Percentiles rank a stretch among this genome's conserved stretches.
Conservation (phyloP, 1,284 basidiomycete species). For the Microbotryum scabiosae region DNA sequence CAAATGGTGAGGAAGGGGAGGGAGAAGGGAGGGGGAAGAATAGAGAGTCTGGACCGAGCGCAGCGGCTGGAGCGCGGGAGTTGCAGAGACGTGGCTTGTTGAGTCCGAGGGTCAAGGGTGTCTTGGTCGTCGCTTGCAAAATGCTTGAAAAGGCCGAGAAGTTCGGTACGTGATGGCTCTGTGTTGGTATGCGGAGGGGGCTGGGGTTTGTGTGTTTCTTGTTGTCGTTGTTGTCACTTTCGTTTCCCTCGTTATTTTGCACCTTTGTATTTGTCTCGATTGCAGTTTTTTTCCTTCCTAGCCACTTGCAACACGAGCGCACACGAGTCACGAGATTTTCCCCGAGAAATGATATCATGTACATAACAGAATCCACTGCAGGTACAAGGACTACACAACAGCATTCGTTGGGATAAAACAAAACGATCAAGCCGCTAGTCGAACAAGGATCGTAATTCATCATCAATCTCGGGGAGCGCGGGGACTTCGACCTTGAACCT, state of each 20-base stretch:
- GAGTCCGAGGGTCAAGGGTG: slow-evolving; percentile 28
- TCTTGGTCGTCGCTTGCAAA: slow-evolving; percentile 31
- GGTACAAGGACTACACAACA: neutral
- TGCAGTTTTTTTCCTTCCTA: neutral
- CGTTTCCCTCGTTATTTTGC: neutral
- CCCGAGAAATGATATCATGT: too few species aligned
- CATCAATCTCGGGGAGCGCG: neutral
- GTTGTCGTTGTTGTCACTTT: neutral
- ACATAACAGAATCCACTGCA: too few species aligned
- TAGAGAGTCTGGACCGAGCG: slow-evolving; percentile 1
- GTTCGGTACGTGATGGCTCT: slow-evolving; percentile 1
- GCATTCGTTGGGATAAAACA: neutral
- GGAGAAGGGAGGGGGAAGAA: slow-evolving; percentile 1
- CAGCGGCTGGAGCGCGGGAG: slow-evolving; percentile 9
- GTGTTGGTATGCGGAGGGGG: neutral
- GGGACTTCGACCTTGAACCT: neutral
- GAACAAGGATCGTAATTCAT: neutral
- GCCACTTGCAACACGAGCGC: neutral
- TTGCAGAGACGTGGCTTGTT: slow-evolving; percentile 28
- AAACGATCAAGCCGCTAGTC: neutral
- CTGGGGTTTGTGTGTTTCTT: neutral
- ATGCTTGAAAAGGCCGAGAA: slow-evolving; percentile 33
- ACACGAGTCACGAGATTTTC: slow-evolving; percentile 43
- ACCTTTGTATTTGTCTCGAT: neutral
- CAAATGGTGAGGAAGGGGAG: neutral